These are phyloP conservation scores for Herpetomonas samuelpessoai DNA, from an alignment of 208 protist genomes.

Conservation along the genomic window DNA sequence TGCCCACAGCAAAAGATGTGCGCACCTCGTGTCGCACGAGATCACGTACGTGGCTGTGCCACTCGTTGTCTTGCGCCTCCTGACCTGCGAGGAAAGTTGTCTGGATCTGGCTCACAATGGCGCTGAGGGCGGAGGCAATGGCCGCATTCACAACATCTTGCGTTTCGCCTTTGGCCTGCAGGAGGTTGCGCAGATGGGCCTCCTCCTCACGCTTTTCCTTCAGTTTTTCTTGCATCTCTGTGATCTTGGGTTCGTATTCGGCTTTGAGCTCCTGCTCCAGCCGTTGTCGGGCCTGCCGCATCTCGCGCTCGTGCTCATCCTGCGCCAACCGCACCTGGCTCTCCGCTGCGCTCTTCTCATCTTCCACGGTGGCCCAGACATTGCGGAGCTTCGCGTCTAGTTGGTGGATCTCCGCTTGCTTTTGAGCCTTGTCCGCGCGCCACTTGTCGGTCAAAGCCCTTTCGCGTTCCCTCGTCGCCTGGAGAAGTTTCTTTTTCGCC, in stretches of 20 bases:
- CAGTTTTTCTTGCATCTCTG: conserved; percentile 28
- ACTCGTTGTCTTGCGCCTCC: conserved; percentile 26
- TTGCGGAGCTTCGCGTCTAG: conserved; percentile 52
- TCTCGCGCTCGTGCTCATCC: conserved; percentile 43
- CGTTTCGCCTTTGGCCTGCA: conserved; percentile 32
- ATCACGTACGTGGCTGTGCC: conserved; percentile 48
- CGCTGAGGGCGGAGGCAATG: conserved; percentile 45
- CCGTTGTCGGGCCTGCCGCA: conserved; percentile 36
- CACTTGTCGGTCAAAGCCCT: conserved; percentile 50
- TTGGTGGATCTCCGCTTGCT: conserved; percentile 63
- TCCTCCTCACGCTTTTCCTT: conserved; percentile 45
- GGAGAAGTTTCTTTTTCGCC: conserved; percentile 56
- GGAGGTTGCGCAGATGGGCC: conserved; percentile 33
- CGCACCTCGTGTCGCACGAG: conserved; percentile 68
- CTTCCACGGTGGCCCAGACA: conserved; percentile 46
- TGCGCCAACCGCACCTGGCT: conserved; percentile 40
- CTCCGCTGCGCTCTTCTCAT: conserved; percentile 49
- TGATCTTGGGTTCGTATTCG: conserved; percentile 52
- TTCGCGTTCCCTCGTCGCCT: conserved; percentile 46
- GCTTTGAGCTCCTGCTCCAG: conserved; percentile 49
- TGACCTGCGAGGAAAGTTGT: conserved; percentile 42
- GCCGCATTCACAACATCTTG: conserved; percentile 46
- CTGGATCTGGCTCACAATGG: conserved; percentile 51
- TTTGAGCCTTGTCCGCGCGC: conserved; percentile 64
- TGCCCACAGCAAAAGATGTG: conserved; percentile 60